Evolutionary conservation across 169 alveolate genomes (phyloP).

Genomic region (Plasmodium vivax): DNA sequence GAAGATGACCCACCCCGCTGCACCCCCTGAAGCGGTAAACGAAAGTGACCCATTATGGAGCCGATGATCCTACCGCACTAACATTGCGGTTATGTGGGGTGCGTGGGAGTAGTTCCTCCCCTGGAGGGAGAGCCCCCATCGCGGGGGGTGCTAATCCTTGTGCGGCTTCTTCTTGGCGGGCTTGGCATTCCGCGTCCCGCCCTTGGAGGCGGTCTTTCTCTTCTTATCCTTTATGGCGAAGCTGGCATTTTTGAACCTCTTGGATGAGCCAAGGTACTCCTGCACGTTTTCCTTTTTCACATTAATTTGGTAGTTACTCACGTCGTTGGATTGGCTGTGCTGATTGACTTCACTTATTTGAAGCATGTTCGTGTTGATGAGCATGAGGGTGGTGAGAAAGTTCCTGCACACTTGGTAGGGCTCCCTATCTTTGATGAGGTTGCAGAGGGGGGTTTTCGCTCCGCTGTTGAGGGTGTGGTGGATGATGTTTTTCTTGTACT

Average conservation of each 20-base stretch:
- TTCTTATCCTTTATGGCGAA: conserved; percentile 33
- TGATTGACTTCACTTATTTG: conserved; percentile 4
- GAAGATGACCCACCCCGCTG: neutral
- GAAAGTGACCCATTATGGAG: neutral
- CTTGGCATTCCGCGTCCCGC: neutral
- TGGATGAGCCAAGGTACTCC: conserved; percentile 15
- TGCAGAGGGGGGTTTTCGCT: neutral
- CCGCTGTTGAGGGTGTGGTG: conserved; percentile 32
- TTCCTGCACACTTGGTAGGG: conserved; percentile 49
- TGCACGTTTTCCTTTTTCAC: conserved; percentile 29
- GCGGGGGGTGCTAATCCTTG: neutral
- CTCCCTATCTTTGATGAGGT: conserved; percentile 22
- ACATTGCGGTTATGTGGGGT: neutral
- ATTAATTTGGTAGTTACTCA: conserved; percentile 33
- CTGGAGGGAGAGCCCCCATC: neutral
- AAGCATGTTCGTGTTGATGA: conserved; percentile 34
- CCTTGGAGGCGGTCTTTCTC: conserved; percentile 15
- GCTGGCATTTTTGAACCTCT: neutral
- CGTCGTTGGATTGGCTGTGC: conserved; percentile 18
- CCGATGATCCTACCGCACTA: neutral
- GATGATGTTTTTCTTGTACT: conserved; percentile 32
- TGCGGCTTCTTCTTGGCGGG: neutral
- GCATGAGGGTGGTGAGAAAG: conserved; percentile 47
- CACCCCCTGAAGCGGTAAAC: neutral
- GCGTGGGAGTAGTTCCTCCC: neutral